These are phyloP conservation scores for Cadophora malorum DNA, from an alignment of 2,329 filamentous ascomycete species.

Conservation along the genomic window DNA sequence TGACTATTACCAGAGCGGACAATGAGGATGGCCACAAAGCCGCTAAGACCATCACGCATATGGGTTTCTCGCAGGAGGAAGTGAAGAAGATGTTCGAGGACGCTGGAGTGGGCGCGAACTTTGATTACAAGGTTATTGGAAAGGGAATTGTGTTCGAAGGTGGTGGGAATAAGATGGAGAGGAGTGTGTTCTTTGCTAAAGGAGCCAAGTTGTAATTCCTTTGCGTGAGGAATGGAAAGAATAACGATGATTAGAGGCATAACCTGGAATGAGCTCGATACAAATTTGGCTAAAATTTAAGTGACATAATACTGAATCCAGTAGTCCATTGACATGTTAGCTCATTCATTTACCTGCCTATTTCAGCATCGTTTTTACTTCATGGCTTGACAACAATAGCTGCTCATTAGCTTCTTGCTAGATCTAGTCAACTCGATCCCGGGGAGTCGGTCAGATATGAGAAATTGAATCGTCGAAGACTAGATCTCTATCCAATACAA, in stretches of 20 bases:
- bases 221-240: not conserved
- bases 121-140: conserved; percentile 54
- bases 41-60: conserved; percentile 63
- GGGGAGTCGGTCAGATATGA: not conserved
- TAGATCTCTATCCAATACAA: not conserved
- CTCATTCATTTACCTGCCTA: too few species aligned
- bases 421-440: too few species aligned
- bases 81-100: conserved; percentile 66
- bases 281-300: too few species aligned
- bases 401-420: too few species aligned
- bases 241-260: too few species aligned
- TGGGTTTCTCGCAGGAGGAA: conserved; percentile 67
- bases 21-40: conserved; percentile 42
- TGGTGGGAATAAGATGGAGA: conserved; percentile 27
- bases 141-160: conserved; percentile 41
- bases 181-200: conserved; percentile 30
- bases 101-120: conserved; percentile 65
- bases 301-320: too few species aligned
- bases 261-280: too few species aligned
- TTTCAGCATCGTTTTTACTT: too few species aligned
- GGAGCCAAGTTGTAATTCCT: conserved; percentile 24
- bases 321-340: too few species aligned
- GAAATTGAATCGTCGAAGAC: not conserved
- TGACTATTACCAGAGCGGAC: not conserved
- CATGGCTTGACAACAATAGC: too few species aligned